phyloP scores from a whole-genome alignment of 2,329 filamentous ascomycete genomes.

The Passalora sequoiae region DNA sequence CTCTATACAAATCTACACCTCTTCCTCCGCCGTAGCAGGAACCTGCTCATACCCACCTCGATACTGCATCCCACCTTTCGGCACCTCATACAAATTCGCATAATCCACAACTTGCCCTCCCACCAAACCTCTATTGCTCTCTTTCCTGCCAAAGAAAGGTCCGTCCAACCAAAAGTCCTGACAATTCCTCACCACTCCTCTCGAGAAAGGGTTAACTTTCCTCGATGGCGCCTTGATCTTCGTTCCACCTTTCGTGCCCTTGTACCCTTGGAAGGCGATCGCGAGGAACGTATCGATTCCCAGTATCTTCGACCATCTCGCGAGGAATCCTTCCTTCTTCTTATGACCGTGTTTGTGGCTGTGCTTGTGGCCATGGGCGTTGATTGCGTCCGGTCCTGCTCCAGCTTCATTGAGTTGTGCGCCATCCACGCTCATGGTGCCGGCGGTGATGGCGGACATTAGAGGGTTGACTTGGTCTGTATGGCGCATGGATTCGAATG shows the following conservation, averaged over 20 bases:
- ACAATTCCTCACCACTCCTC: conserved; percentile 81
- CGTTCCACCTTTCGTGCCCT: conserved; percentile 46
- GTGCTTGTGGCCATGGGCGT: conserved; percentile 13
- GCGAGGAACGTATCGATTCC: conserved; percentile 92
- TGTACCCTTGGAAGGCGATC: conserved; percentile 72
- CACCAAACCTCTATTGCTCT: conserved; percentile 68
- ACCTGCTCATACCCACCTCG: conserved; percentile 58
- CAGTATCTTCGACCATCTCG: conserved; percentile 76
- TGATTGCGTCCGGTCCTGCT: conserved; percentile 56
- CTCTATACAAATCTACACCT: too few species aligned
- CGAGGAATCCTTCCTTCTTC: conserved; percentile 62
- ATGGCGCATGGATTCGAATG: conserved; percentile 92
- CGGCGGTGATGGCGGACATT: conserved; percentile 70
- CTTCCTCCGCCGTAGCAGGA: too few species aligned
- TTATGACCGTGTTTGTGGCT: conserved; percentile 43
- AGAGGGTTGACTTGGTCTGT: conserved; percentile 54
- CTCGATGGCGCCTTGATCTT: conserved; percentile 30
- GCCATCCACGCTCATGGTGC: conserved; percentile 58
- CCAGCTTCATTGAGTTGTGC: conserved; percentile 65
- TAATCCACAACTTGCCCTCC: conserved; percentile 81
- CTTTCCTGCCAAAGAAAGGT: conserved; percentile 69
- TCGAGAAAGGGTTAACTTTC: conserved; percentile 75
- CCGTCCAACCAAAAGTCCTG: conserved; percentile 95
- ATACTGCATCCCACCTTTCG: conserved; percentile 60
- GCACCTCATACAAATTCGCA: conserved; percentile 81